Evolutionary conservation across 192 early-diverging fungal species (phyloP).

Genomic region (Backusella liffmaniae): DNA sequence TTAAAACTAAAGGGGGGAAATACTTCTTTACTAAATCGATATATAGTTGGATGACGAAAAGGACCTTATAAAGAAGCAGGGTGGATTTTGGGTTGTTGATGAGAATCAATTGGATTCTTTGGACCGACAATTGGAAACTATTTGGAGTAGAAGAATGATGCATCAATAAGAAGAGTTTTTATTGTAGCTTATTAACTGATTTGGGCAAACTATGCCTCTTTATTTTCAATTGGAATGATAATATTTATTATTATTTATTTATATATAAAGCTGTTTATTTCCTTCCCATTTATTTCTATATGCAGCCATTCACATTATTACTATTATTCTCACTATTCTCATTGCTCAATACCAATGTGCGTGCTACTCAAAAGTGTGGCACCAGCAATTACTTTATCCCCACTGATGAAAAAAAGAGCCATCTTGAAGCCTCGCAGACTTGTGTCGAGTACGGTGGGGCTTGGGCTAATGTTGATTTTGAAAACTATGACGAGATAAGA

Average conservation of each 20-base stretch:
- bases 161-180: not conserved
- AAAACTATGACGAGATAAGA: not conserved
- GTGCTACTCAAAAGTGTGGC: not conserved
- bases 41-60: not conserved
- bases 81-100: not conserved
- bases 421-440: not conserved
- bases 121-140: not conserved
- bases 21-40: not conserved
- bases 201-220: too few species aligned
- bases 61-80: not conserved
- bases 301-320: too few species aligned
- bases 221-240: not conserved
- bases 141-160: not conserved
- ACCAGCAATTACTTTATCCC: not conserved
- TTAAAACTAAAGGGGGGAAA: not conserved
- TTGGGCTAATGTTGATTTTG: not conserved
- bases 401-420: not conserved
- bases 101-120: not conserved
- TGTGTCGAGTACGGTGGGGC: not conserved
- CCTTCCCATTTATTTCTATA: not conserved
- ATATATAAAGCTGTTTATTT: not conserved
- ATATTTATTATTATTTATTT: not conserved
- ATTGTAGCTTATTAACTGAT: not conserved
- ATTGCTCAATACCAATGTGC: too few species aligned
- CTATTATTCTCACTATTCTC: too few species aligned